Conservation (phyloP, 306 rosid genomes). For the Betula pendula region DNA sequence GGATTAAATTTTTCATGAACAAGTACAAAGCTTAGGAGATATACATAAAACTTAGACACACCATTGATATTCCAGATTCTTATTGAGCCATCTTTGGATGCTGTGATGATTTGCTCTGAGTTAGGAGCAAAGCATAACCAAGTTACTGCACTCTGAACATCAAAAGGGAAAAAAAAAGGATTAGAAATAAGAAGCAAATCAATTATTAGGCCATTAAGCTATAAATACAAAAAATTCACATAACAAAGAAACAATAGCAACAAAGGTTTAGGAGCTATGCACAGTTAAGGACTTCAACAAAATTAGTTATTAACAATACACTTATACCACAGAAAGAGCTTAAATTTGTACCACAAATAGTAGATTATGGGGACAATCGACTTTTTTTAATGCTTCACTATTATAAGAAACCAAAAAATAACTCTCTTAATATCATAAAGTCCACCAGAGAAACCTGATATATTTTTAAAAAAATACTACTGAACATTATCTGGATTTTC, state of each 20-base stretch:
- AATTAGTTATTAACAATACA: neutral
- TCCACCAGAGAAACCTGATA: neutral
- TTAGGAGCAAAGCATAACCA: slow-evolving; percentile 92
- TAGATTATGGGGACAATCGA: neutral
- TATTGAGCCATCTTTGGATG: slow-evolving; percentile 88
- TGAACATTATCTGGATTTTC: neutral
- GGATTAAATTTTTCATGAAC: neutral
- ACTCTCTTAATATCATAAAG: neutral
- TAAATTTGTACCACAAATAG: neutral
- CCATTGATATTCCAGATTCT: slow-evolving; percentile 99
- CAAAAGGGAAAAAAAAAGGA: slow-evolving; percentile 8
- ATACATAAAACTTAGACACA: slow-evolving; percentile 29
- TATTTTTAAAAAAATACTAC: neutral
- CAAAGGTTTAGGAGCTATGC: neutral
- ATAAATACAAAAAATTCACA: neutral
- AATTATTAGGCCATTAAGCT: neutral
- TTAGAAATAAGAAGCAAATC: neutral
- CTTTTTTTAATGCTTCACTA: neutral
- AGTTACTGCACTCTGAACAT: slow-evolving; percentile 90
- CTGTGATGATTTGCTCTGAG: slow-evolving; percentile 90
- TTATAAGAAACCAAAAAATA: neutral
- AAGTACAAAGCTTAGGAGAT: neutral
- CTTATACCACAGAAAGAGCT: neutral
- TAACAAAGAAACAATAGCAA: neutral
- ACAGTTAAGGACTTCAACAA: neutral